Base-by-base conservation (phyloP, 73 alveolate genomes). In the Stentor roeselii region DNA sequence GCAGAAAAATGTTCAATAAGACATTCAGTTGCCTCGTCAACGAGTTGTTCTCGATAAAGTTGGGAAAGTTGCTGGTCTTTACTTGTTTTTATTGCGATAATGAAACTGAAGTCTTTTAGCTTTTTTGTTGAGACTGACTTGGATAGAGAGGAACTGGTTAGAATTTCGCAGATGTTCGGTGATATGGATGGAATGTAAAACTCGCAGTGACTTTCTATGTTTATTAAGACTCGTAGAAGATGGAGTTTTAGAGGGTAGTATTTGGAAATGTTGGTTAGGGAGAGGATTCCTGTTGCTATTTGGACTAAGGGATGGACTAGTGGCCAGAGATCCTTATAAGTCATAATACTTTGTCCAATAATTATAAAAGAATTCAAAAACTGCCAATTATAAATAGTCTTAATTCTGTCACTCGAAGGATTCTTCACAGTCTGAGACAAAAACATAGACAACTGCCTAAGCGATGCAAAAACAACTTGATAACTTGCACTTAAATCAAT, bases 171-270 rank as follows among this genome's bases (percentile, higher is more conserved):
- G 11, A 67, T 11, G 34, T 67, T 21, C 11, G 80, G 80, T 1
- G 80, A 14, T 27, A 67, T 67, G 21, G 37, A 21, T 27, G 80
- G 80, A 21, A 67, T 67, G 34, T 67, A 67, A 32, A 21, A 27
- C 34, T 67, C 27, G 50, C 80, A 27, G 21, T 21, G 37, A 21
- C 27, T 32, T 34, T 67, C 42, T 0, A 67, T 1, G 34, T 36
- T 40, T 0, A 67, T 67, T 30, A 67, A 34, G 14, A 67, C 27
- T 67, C 80, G 0, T 0, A 67, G 15, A 1, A 67, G 34, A 32
- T 67, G 80, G 41, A 67, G 80, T 67, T 67, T 67, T 67, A 67
- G 11, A 67, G 80, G 80, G 41, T 27, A 67, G 34, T 67, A 67
- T 2, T 67, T 67, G 34, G 80, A 40, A 40, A 67, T 67, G 42